These are phyloP conservation scores for Ceratocystis cacaofunesta DNA, from an alignment of 2,329 filamentous ascomycete species.

Conservation along the genomic window DNA sequence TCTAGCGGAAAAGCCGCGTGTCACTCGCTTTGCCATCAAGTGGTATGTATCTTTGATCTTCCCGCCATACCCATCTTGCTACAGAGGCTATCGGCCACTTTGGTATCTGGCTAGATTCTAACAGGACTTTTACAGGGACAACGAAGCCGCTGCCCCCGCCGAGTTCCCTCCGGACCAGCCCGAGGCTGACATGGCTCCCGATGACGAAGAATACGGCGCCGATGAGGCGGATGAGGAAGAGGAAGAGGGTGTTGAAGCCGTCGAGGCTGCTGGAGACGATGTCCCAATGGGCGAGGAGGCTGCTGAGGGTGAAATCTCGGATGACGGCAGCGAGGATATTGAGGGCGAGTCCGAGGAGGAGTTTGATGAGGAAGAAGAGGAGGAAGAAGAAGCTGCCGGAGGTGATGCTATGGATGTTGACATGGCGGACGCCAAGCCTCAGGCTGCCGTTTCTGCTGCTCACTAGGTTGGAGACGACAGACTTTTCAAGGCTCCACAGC, in stretches of 20 bases:
- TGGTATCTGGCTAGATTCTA: no score
- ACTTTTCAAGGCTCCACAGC: slow-evolving; percentile 9
- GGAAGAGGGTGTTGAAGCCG: slow-evolving; percentile 41
- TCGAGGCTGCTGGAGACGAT: slow-evolving; percentile 42
- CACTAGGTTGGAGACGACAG: slow-evolving; percentile 14
- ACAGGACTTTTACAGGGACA: slow-evolving; percentile 53
- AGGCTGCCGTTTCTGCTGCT: slow-evolving; percentile 19
- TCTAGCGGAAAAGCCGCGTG: slow-evolving; percentile 89
- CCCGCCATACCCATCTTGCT: not conserved
- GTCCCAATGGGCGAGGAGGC: slow-evolving; percentile 26
- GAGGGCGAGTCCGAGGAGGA: slow-evolving; percentile 63
- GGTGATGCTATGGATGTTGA: slow-evolving; percentile 39
- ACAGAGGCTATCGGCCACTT: no score
- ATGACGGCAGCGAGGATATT: slow-evolving; percentile 64
- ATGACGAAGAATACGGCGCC: slow-evolving; percentile 80
- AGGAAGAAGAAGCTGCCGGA: slow-evolving; percentile 24
- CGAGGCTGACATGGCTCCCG: slow-evolving; percentile 73
- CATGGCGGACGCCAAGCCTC: slow-evolving; percentile 25
- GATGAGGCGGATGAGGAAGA: slow-evolving; percentile 52
- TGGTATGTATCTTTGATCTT: slow-evolving; percentile 46
- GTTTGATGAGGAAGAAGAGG: slow-evolving; percentile 45
- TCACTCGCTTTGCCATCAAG: slow-evolving; percentile 96
- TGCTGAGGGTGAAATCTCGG: slow-evolving; percentile 50
- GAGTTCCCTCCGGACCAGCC: slow-evolving; percentile 97
- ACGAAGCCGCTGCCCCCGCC: slow-evolving; percentile 87